These are phyloP conservation scores for Syzygium jambos DNA, from an alignment of 345 rosid species.

Conservation along the genomic window DNA sequence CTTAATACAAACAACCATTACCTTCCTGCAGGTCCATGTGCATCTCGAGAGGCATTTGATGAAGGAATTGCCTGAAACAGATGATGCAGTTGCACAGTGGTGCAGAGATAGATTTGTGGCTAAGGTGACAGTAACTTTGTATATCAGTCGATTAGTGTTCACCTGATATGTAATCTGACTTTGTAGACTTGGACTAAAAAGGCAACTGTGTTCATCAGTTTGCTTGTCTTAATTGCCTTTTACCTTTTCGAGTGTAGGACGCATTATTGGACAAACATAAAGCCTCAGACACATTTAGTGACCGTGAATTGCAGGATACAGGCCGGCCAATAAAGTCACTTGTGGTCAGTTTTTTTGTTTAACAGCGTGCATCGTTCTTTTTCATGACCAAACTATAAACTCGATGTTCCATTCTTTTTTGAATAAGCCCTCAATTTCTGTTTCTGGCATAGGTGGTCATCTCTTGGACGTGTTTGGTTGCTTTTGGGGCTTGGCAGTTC, in stretches of 20 bases:
- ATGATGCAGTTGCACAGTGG: constrained; percentile 90
- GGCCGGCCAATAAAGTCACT: constrained; percentile 70
- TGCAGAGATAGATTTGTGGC: constrained; percentile 80
- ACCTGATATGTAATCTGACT: background rate
- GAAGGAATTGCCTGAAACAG: constrained; percentile 83
- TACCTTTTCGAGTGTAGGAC: constrained; percentile 33
- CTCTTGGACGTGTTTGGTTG: constrained; percentile 50
- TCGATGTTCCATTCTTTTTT: background rate
- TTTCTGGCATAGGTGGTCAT: constrained; percentile 44
- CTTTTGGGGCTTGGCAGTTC: constrained; percentile 41
- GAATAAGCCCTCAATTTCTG: background rate
- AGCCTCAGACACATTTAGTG: constrained; percentile 56
- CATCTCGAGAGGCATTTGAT: constrained; percentile 65
- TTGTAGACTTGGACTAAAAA: background rate
- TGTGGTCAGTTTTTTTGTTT: constrained; percentile 31
- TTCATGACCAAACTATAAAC: background rate
- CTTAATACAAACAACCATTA: background rate
- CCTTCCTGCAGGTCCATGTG: constrained; percentile 61
- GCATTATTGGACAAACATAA: constrained; percentile 66
- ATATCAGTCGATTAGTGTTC: background rate
- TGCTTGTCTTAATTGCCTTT: background rate
- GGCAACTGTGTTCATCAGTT: background rate
- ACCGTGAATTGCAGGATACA: constrained; percentile 48
- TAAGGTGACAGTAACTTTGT: constrained; percentile 36
- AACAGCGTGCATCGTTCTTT: background rate